Conservation (phyloP, 176 grass and related monocot species). For the Ensete glaucum region DNA sequence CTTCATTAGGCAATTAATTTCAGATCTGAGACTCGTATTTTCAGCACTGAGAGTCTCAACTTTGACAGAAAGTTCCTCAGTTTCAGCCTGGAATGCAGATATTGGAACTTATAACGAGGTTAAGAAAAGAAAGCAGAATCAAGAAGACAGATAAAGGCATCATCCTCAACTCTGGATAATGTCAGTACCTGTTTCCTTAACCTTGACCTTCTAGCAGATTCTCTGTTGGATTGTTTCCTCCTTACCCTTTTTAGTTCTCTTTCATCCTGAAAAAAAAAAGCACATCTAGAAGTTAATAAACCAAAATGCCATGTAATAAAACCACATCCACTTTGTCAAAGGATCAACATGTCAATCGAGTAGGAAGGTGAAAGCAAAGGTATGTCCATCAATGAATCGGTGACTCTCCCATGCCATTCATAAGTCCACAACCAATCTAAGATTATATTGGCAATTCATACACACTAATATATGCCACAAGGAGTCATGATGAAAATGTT, state of each 20-base stretch:
- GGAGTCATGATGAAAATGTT: background rate
- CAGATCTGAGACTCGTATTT: constrained; percentile 46
- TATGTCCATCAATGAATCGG: background rate
- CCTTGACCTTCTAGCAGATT: constrained; percentile 81
- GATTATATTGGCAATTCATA: no score
- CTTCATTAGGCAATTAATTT: constrained; percentile 51
- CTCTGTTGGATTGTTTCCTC: constrained; percentile 27
- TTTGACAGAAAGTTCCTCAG: constrained; percentile 47
- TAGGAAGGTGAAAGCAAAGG: no score
- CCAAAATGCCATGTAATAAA: background rate
- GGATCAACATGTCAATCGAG: no score
- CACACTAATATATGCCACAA: background rate
- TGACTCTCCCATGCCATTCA: background rate
- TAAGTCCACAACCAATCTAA: background rate
- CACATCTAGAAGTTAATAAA: background rate
- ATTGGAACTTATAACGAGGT: background rate
- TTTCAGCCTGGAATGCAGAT: constrained; percentile 60
- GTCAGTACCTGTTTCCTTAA: constrained; percentile 61
- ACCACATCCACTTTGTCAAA: no score
- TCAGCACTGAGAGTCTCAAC: constrained; percentile 56
- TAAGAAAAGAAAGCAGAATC: background rate
- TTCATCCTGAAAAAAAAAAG: constrained; percentile 45
- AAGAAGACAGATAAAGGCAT: background rate
- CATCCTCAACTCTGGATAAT: background rate
- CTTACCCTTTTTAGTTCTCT: constrained; percentile 55